Evolutionary conservation across 768 basidiomycete species (phyloP).

Genomic region (Leccinum ochraceum): DNA sequence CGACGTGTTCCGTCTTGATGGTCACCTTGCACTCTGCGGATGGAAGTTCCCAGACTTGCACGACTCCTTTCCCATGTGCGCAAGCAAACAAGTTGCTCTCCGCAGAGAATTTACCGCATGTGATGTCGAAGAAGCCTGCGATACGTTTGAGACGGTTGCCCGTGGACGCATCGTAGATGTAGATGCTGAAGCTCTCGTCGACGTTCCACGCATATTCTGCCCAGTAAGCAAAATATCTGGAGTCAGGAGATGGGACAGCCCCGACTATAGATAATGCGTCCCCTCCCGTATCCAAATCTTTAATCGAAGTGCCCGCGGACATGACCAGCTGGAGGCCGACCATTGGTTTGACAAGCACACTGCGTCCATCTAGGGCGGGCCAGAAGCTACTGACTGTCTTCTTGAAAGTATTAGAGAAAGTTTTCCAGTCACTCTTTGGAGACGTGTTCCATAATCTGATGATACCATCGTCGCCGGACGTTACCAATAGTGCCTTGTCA

Average conservation of each 20-base stretch:
- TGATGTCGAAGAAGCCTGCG: constrained; percentile 16
- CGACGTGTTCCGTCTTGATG: constrained; percentile 12
- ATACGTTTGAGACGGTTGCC: constrained; percentile 19
- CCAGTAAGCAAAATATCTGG: constrained; percentile 22
- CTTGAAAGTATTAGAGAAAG: neutral
- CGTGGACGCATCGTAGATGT: constrained; percentile 17
- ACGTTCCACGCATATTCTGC: constrained; percentile 20
- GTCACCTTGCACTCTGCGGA: constrained; percentile 9
- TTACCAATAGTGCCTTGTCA: constrained; percentile 12
- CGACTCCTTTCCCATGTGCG: constrained; percentile 18
- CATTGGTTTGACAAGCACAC: constrained; percentile 12
- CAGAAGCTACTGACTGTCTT: constrained; percentile 1
- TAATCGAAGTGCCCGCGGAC: constrained; percentile 3
- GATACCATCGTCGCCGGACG: constrained; percentile 5
- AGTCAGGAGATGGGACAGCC: constrained; percentile 17
- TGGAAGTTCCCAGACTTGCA: constrained; percentile 21
- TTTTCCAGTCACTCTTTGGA: constrained; percentile 9
- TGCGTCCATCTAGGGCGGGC: constrained; percentile 15
- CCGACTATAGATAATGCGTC: neutral
- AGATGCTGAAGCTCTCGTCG: constrained; percentile 16
- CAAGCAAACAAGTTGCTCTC: constrained; percentile 15
- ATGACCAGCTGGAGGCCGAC: constrained; percentile 9
- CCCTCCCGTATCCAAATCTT: constrained; percentile 15
- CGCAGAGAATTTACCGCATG: constrained; percentile 14
- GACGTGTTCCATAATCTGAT: constrained; percentile 18